Evolutionary conservation across 345 rosid species (phyloP).

Genomic region (Turnera subulata): DNA sequence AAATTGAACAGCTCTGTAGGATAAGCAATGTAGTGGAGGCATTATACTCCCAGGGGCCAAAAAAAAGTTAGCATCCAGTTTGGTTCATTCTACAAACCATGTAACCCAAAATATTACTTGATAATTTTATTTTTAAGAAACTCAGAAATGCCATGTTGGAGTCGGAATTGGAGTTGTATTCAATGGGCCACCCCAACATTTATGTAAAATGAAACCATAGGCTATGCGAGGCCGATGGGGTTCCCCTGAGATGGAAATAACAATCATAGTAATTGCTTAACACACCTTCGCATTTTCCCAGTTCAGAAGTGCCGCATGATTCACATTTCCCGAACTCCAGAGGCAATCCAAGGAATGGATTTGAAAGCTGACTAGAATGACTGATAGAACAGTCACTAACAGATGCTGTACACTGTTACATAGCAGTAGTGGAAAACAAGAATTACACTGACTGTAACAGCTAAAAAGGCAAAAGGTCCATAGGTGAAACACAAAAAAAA

Average conservation of each 20-base stretch:
- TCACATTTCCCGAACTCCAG: conserved; percentile 89
- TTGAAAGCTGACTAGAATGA: conserved; percentile 72
- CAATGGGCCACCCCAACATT: too few relatives aligned
- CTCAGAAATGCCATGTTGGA: too few relatives aligned
- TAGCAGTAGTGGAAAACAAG: conserved; percentile 4
- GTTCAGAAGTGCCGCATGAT: conserved; percentile 83
- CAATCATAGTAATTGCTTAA: background rate
- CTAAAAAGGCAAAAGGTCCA: conserved; percentile 1
- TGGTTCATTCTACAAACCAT: too few relatives aligned
- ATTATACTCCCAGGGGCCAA: too few relatives aligned
- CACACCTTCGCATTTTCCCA: conserved; percentile 84
- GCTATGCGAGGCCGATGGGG: too few relatives aligned
- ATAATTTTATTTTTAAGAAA: too few relatives aligned
- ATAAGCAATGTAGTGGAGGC: too few relatives aligned
- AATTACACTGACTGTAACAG: background rate
- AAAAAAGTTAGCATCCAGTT: too few relatives aligned
- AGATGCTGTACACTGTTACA: conserved; percentile 57
- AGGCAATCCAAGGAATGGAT: conserved; percentile 88
- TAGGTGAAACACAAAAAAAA: background rate
- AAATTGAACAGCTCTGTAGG: background rate
- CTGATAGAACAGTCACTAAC: conserved; percentile 61
- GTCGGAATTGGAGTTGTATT: too few relatives aligned
- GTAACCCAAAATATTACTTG: too few relatives aligned
- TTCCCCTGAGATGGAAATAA: background rate
- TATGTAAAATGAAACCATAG: too few relatives aligned